A percentile compares a stretch with the other conserved stretches of the same genome.
Conservation (phyloP, 441 rosid genomes). For the Adansonia grandidieri region DNA sequence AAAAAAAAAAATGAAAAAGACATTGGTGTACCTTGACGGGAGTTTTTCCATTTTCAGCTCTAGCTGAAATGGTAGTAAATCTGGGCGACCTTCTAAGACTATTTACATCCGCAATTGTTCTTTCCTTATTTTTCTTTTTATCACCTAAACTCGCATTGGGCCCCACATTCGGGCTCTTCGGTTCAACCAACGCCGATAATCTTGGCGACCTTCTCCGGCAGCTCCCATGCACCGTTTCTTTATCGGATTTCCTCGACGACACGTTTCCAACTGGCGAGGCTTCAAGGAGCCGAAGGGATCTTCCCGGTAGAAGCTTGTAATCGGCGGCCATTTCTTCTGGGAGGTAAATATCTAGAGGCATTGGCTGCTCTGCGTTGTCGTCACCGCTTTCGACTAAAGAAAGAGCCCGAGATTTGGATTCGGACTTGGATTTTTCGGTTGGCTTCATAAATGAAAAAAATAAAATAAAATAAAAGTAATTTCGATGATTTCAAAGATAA, state of each 20-base stretch:
- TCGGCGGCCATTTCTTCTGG: conserved; percentile 11
- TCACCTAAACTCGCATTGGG: background rate
- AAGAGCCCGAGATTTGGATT: background rate
- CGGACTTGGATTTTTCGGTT: background rate
- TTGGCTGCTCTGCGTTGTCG: conserved; percentile 4
- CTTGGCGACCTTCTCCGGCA: conserved; percentile 20
- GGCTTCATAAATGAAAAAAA: background rate
- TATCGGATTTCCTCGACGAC: background rate
- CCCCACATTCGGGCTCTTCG: background rate
- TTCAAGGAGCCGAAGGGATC: background rate
- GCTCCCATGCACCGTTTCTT: background rate
- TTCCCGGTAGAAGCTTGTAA: background rate
- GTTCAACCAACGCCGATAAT: background rate
- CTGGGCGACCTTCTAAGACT: conserved; percentile 34
- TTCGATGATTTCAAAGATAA: conserved; percentile 18
- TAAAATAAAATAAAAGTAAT: background rate
- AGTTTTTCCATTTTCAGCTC: conserved; percentile 6
- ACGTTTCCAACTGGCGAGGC: background rate
- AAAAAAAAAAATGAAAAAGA: background rate
- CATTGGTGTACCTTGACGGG: conserved; percentile 29
- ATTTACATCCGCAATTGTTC: background rate
- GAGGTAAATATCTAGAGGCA: conserved; percentile 6
- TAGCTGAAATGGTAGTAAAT: conserved; percentile 17
- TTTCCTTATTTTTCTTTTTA: background rate
- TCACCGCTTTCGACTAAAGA: conserved; percentile 8